Conservation (phyloP, 139 green algal genomes). For the Micromonas commoda region DNA sequence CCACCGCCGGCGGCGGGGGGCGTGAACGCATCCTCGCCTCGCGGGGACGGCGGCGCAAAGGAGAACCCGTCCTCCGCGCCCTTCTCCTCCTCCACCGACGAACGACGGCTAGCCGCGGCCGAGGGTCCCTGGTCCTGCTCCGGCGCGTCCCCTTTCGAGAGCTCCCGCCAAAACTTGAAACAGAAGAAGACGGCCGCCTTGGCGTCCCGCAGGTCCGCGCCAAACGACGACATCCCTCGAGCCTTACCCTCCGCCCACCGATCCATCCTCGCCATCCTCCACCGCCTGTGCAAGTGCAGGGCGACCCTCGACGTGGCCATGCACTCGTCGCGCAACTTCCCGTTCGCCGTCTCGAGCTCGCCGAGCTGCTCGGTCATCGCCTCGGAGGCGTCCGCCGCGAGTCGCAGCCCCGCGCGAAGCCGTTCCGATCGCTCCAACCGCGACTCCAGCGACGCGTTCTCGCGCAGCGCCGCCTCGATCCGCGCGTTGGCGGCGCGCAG, state of each 20-base stretch:
- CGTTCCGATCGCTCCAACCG: background rate
- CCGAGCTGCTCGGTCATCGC: background rate
- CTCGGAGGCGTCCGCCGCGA: background rate
- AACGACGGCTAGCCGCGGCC: background rate
- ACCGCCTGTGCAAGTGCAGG: too few species aligned
- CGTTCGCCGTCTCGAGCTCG: background rate
- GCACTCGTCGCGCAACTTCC: background rate
- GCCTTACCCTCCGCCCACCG: too few species aligned
- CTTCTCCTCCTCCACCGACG: too few species aligned
- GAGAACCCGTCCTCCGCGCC: too few species aligned
- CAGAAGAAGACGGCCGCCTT: background rate
- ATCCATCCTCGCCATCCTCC: too few species aligned
- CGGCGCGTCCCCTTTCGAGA: background rate
- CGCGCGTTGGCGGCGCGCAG: background rate
- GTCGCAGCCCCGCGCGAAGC: background rate
- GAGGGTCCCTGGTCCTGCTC: background rate
- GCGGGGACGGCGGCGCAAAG: too few species aligned
- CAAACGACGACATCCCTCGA: background rate
- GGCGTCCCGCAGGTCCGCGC: background rate
- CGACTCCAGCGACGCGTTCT: background rate
- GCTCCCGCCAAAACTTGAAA: background rate
- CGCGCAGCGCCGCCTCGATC: background rate
- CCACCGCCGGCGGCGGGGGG: too few species aligned
- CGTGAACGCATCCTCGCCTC: too few species aligned
- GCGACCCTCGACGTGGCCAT: too few species aligned